Evolutionary conservation across 495 filamentous ascomycete species (phyloP), one percentile per base, ranked within the genome.

Genomic region (Barbatosphaeria neglecta): DNA sequence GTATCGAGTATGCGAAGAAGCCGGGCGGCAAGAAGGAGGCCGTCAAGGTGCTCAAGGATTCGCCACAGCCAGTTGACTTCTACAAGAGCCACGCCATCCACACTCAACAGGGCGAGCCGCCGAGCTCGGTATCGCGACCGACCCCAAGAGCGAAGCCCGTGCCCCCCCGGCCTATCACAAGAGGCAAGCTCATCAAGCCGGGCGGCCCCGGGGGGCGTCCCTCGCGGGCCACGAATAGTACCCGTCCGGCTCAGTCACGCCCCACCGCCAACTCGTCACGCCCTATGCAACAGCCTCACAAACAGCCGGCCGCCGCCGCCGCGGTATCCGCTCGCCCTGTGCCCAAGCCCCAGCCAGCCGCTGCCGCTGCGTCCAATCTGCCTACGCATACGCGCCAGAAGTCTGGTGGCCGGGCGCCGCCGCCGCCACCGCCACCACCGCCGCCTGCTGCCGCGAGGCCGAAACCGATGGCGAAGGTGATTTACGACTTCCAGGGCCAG

Each of bases 1-100:
- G 75, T 1, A 90, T 99, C 58, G 87, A 96, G 59, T 99, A 92
- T 63, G 88, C 90, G 57, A 99, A 97, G 77, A 99, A 99, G 68
- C 93, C 93, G 27, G 27, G 27, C 3, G 87, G 88, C 27, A 99
- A 99, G 70, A 74, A 85, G 56, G 80, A 87, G 37, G 55, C 75
- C 2, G 81, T 99, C 52, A 97, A 97, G 72, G 84, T 81, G 2
- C 57, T 95, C 49, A 95, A 94, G 64, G 93, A 99, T 58, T 67
- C 74, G 2, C 78, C 86, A 5, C 73, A 72, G 11, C 70, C 80
- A n/a, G 77, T 82, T 35, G 93, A 97, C 58, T 72, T 80, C 53
- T 99, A 99, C 72, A 99, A 99, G 75, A 93, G 86, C 52, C 81
- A 85, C 46, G 82, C 82, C 9, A 81, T 99, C 47, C 93, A 95